phyloP scores from a whole-genome alignment of 2,329 filamentous ascomycete species.

The Paecilomyces formosus region DNA sequence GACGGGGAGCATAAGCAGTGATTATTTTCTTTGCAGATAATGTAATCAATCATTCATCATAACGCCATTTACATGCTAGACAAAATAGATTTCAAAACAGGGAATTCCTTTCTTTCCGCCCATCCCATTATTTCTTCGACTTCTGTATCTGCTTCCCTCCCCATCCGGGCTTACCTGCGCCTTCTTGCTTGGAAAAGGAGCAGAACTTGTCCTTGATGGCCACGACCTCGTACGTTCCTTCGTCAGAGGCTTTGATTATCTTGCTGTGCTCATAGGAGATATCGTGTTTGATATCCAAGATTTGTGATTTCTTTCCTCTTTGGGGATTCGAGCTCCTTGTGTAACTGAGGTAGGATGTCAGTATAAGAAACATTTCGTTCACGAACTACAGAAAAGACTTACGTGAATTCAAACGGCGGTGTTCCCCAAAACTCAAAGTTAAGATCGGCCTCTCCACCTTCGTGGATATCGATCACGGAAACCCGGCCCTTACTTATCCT shows the following conservation, averaged over 20 bases:
- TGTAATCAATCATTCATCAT: constrained; percentile 1
- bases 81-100: background rate
- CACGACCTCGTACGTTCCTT: constrained; percentile 96
- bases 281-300: constrained; percentile 88
- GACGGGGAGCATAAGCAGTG: constrained; percentile 9
- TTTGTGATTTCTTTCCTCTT: constrained; percentile 67
- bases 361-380: background rate
- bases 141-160: constrained; percentile 22
- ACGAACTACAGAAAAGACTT: constrained; percentile 16
- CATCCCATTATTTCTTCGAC: constrained; percentile 5
- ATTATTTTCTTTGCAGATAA: constrained; percentile 9
- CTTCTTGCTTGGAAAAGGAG: constrained; percentile 69
- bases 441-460: constrained; percentile 89
- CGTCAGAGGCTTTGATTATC: constrained; percentile 76
- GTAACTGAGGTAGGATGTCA: constrained; percentile 44
- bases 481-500: constrained; percentile 78
- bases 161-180: constrained; percentile 39
- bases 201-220: constrained; percentile 92
- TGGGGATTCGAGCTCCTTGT: constrained; percentile 80
- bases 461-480: constrained; percentile 84
- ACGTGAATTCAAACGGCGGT: constrained; percentile 93
- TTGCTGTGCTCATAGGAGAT: constrained; percentile 74
- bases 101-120: constrained; percentile 1
- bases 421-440: constrained; percentile 92
- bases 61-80: background rate